phyloP scores from a whole-genome alignment of 2,329 filamentous ascomycete genomes.

The Colletotrichum kahawae region DNA sequence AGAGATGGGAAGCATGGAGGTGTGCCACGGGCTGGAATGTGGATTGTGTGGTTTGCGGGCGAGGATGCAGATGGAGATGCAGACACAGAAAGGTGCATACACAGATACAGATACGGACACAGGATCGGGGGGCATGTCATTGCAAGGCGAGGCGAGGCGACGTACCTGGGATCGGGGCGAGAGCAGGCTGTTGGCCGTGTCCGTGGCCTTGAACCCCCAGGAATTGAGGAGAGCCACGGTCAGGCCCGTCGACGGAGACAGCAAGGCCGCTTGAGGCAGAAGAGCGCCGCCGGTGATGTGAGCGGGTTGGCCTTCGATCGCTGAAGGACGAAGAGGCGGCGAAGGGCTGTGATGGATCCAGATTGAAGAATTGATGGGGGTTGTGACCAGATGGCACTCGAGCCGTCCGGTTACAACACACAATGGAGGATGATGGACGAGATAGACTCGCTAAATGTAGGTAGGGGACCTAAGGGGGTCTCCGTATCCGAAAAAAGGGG shows the following conservation, averaged over 20 bases:
- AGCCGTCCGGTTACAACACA: conserved; percentile 23
- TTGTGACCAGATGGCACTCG: conserved; percentile 25
- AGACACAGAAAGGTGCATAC: background rate
- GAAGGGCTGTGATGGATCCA: conserved; percentile 22
- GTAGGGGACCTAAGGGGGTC: conserved; percentile 10
- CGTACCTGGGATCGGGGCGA: conserved; percentile 64
- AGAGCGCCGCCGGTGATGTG: conserved; percentile 36
- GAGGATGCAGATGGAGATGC: background rate
- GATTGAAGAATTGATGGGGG: conserved; percentile 21
- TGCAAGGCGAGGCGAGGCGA: conserved; percentile 21
- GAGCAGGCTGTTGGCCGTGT: conserved; percentile 43
- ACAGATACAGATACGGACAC: background rate
- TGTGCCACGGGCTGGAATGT: background rate
- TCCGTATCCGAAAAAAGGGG: conserved; percentile 14
- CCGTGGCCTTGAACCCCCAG: conserved; percentile 45
- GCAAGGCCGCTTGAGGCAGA: conserved; percentile 31
- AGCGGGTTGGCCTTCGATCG: conserved; percentile 28
- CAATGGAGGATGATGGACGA: background rate
- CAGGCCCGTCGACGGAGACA: conserved; percentile 34
- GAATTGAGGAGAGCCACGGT: conserved; percentile 37
- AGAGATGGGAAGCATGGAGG: background rate
- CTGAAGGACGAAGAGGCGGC: conserved; percentile 28
- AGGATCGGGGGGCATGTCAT: background rate
- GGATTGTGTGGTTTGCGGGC: background rate
- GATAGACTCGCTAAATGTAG: conserved; percentile 13